Evolutionary conservation across 1,139 yeast species (phyloP).

Genomic region (Nakaseomyces kungkrabaensis): DNA sequence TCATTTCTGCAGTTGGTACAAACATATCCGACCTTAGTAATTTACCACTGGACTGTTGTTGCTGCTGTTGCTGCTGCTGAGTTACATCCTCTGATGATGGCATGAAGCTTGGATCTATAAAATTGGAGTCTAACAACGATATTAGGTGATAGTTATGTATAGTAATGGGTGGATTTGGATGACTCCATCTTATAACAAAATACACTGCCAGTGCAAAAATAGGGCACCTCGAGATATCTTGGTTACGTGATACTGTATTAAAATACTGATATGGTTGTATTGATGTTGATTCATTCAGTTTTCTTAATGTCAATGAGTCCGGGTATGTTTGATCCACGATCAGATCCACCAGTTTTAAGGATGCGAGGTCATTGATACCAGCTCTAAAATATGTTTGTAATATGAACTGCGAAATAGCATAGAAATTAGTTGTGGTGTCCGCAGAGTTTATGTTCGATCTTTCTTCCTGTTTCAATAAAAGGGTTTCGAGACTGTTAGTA

Average conservation of each 20-base stretch:
- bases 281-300: slow-evolving; percentile 22
- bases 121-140: slow-evolving; percentile 16
- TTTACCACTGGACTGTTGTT: slow-evolving; percentile 8
- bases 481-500: slow-evolving; percentile 8
- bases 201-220: slow-evolving; percentile 27
- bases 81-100: slow-evolving; percentile 6
- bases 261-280: slow-evolving; percentile 25
- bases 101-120: slow-evolving; percentile 13
- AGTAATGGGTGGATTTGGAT: slow-evolving; percentile 20
- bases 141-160: slow-evolving; percentile 15
- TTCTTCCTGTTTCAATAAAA: slow-evolving; percentile 17
- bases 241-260: slow-evolving; percentile 27
- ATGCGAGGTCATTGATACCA: slow-evolving; percentile 10
- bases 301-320: slow-evolving; percentile 27
- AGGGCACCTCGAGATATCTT: slow-evolving; percentile 27
- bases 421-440: slow-evolving; percentile 19
- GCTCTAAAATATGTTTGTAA: slow-evolving; percentile 23
- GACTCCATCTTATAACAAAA: slow-evolving; percentile 24
- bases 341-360: slow-evolving; percentile 21
- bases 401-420: slow-evolving; percentile 22
- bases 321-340: slow-evolving; percentile 30
- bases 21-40: slow-evolving; percentile 17
- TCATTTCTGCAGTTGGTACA: slow-evolving; percentile 18
- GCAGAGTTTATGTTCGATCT: slow-evolving; percentile 12
- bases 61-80: slow-evolving; percentile 5